These are phyloP conservation scores for Murraya koenigii DNA, from an alignment of 345 rosid genomes.

Conservation along the genomic window DNA sequence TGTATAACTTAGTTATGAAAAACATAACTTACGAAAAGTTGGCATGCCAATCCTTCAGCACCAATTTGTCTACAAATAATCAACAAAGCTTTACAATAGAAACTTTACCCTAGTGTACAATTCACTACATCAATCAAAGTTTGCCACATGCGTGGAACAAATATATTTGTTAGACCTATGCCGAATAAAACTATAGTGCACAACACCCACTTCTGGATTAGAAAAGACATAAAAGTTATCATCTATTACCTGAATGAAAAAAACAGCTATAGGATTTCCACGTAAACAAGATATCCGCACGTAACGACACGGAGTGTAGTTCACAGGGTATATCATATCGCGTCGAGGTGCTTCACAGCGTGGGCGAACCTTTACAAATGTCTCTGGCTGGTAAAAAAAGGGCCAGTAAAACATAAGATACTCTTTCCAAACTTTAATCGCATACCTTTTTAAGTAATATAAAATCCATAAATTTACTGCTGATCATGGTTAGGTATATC, in stretches of 20 bases:
- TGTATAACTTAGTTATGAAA: neutral
- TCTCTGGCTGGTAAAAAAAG: conserved; percentile 61
- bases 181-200: neutral
- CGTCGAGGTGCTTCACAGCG: conserved; percentile 94
- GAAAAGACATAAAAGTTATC: neutral
- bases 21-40: neutral
- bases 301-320: conserved; percentile 78
- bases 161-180: neutral
- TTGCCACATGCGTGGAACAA: neutral
- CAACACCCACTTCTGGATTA: neutral
- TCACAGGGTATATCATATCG: conserved; percentile 73
- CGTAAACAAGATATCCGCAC: conserved; percentile 82
- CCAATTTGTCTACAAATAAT: neutral
- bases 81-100: neutral
- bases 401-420: conserved; percentile 13
- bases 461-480: neutral
- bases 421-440: neutral
- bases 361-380: conserved; percentile 77
- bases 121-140: neutral
- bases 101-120: neutral
- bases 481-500: neutral
- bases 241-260: conserved; percentile 70
- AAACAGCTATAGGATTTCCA: conserved; percentile 84
- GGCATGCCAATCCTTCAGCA: neutral
- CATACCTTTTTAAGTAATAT: neutral